A percentile compares a stretch with the other conserved stretches of the same genome.
phyloP scores from a whole-genome alignment of 2,329 filamentous ascomycete species.

The Alternaria rosae region DNA sequence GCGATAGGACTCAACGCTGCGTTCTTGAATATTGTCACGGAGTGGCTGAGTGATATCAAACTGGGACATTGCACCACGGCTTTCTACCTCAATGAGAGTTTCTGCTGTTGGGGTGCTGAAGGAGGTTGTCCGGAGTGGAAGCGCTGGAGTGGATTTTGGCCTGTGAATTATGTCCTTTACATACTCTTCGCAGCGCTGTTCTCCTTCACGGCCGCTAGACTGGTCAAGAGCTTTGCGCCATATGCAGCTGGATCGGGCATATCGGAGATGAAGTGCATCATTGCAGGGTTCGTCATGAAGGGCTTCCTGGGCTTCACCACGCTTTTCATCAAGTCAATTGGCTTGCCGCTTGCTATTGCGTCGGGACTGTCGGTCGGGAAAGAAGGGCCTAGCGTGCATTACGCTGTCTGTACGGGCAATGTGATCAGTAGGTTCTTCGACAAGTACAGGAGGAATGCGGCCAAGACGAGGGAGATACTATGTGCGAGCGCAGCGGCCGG shows the following conservation, averaged over 20 bases:
- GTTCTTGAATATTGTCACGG: slow-evolving; percentile 91
- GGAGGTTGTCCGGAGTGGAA: slow-evolving; percentile 90
- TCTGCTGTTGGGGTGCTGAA: slow-evolving; percentile 97
- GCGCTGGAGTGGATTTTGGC: slow-evolving; percentile 79
- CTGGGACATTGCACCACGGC: slow-evolving; percentile 93
- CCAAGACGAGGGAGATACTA: slow-evolving; percentile 93
- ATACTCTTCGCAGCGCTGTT: slow-evolving; percentile 84
- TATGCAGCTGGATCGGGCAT: slow-evolving; percentile 97
- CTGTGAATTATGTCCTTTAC: slow-evolving; percentile 87
- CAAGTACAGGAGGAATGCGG: slow-evolving; percentile 90
- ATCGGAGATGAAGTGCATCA: slow-evolving; percentile 99
- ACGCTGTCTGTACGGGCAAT: slow-evolving; percentile 96
- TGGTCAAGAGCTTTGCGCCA: slow-evolving; percentile 91
- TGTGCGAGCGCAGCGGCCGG: slow-evolving; percentile 94
- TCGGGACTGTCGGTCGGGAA: slow-evolving; percentile 95
- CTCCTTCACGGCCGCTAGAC: slow-evolving; percentile 78
- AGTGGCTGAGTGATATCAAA: slow-evolving; percentile 97
- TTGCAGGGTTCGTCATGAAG: slow-evolving; percentile 99
- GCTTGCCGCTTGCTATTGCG: slow-evolving; percentile 88
- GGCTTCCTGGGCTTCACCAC: slow-evolving; percentile 94
- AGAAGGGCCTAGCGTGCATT: slow-evolving; percentile 98
- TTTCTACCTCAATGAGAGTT: slow-evolving; percentile 96
- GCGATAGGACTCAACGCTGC: slow-evolving; percentile 94
- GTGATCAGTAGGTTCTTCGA: slow-evolving; percentile 92
- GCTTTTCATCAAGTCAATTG: slow-evolving; percentile 90